Evolutionary conservation across 805 yeast species (phyloP).

Genomic region (Saccharomyces mikatae): DNA sequence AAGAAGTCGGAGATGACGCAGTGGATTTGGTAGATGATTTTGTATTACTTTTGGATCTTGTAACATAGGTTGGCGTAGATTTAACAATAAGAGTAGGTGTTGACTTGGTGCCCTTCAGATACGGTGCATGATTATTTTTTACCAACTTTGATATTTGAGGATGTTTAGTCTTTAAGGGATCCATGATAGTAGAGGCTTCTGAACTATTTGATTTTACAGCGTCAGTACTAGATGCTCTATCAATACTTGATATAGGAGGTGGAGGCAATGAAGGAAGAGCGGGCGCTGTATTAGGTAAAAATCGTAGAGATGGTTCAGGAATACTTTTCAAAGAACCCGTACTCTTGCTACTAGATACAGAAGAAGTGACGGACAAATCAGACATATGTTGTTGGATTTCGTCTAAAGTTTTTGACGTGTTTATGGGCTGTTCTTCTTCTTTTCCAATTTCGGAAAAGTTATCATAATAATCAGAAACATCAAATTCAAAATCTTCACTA

Average conservation of each 20-base stretch:
- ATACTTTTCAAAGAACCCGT: neutral
- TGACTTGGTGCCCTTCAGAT: constrained; percentile 13
- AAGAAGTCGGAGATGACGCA: constrained; percentile 3
- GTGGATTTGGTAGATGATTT: neutral
- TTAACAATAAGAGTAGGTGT: constrained; percentile 10
- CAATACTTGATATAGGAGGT: neutral
- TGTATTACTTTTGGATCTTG: neutral
- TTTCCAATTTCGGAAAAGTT: neutral
- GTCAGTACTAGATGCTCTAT: neutral
- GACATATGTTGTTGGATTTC: constrained; percentile 2
- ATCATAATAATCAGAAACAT: constrained; percentile 6
- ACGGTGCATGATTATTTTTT: neutral
- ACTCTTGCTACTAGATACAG: neutral
- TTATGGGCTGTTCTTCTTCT: neutral
- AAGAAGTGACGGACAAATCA: constrained; percentile 2
- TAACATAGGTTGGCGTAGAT: constrained; percentile 3
- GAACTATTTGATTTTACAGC: constrained; percentile 5
- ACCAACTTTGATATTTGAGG: neutral
- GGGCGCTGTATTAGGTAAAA: neutral
- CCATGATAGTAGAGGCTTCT: constrained; percentile 4
- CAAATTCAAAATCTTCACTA: constrained; percentile 3
- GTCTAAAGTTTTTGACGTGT: neutral
- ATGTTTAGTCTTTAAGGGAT: neutral
- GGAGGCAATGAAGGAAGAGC: neutral
- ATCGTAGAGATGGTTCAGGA: neutral